phyloP scores from a whole-genome alignment of 225 moss, liverwort and hornwort genomes.

The Antitrichia curtipendula region DNA sequence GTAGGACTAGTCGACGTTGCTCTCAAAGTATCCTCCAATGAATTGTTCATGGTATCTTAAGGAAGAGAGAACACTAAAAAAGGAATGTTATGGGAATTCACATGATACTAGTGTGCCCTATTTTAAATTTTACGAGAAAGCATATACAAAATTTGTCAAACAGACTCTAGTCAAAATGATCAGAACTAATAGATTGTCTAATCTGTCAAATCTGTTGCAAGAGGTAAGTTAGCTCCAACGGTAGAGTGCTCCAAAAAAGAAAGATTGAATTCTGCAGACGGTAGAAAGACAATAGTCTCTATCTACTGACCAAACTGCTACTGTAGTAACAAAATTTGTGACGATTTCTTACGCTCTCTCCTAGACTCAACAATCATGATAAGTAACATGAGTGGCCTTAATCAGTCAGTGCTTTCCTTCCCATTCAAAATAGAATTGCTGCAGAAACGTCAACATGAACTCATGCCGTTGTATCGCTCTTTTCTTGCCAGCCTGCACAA shows the following conservation, averaged over 20 bases:
- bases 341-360: neutral
- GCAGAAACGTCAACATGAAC: conserved; percentile 63
- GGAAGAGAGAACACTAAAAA: neutral
- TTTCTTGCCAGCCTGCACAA: conserved; percentile 67
- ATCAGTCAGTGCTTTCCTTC: conserved; percentile 19
- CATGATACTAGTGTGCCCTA: no score
- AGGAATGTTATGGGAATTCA: neutral
- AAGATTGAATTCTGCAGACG: neutral
- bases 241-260: neutral
- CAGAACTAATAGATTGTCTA: neutral
- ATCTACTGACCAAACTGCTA: neutral
- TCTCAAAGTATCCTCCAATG: rapidly evolving
- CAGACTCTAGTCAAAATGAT: neutral
- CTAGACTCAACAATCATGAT: neutral
- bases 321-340: neutral
- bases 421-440: conserved; percentile 76
- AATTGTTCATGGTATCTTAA: neutral
- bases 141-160: neutral
- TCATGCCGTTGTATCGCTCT: conserved; percentile 67
- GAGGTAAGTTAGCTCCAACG: neutral
- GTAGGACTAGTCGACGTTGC: neutral
- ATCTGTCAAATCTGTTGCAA: neutral
- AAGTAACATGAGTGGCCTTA: neutral
- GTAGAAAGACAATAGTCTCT: neutral
- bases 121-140: neutral